Conservation (phyloP, 2,329 filamentous ascomycete genomes). For the Alternaria metachromatica region DNA sequence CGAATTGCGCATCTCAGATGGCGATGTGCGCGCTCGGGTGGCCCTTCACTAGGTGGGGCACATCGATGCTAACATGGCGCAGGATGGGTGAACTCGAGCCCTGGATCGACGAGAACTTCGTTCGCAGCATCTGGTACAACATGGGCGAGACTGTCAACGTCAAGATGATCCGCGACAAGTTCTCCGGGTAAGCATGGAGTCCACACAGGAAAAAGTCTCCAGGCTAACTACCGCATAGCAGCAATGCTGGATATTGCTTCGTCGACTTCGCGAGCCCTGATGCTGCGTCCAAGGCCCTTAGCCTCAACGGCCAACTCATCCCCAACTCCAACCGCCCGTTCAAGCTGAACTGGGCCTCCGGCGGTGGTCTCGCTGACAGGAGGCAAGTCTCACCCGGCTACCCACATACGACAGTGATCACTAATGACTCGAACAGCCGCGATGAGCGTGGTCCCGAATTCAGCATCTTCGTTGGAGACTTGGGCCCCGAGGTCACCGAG, state of each 20-base stretch:
- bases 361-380: constrained; percentile 92
- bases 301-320: constrained; percentile 85
- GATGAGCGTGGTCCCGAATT: constrained; percentile 97
- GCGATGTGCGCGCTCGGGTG: neutral
- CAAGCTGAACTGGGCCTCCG: constrained; percentile 99
- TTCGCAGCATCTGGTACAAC: constrained; percentile 92
- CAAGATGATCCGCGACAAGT: constrained; percentile 99
- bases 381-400: constrained; percentile 62
- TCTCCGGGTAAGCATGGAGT: constrained; percentile 76
- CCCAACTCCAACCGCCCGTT: constrained; percentile 94
- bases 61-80: constrained; percentile 30
- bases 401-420: neutral
- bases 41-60: neutral
- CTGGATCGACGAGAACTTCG: constrained; percentile 99
- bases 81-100: constrained; percentile 99
- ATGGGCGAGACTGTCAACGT: constrained; percentile 96
- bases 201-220: constrained; percentile 16
- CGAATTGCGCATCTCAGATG: neutral
- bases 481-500: constrained; percentile 98
- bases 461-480: constrained; percentile 96
- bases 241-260: constrained; percentile 99
- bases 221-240: constrained; percentile 65
- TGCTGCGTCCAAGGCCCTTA: constrained; percentile 89
- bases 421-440: constrained; percentile 56
- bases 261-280: constrained; percentile 87